phyloP scores from a whole-genome alignment of 2,329 filamentous ascomycete species.

The Fusarium sp. region DNA sequence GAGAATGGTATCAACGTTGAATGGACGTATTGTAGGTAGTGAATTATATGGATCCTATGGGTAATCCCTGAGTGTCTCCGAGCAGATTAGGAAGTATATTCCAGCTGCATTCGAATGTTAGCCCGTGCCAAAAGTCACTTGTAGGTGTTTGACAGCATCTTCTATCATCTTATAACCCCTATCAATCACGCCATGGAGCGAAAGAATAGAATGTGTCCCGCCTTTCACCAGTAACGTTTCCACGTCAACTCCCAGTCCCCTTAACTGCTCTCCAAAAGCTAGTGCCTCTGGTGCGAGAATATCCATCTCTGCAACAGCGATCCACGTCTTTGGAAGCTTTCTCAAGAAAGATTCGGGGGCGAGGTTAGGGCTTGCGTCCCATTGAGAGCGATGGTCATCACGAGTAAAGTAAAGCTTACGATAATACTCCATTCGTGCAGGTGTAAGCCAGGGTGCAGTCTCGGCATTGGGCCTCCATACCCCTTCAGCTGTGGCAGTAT shows the following conservation, averaged over 20 bases:
- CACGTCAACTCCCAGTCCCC: slow-evolving; percentile 28
- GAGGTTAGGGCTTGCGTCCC: slow-evolving; percentile 49
- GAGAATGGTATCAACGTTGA: neutral
- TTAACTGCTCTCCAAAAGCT: slow-evolving; percentile 44
- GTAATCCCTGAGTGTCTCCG: neutral
- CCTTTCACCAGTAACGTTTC: slow-evolving; percentile 35
- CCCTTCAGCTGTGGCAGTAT: slow-evolving; percentile 44
- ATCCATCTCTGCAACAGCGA: slow-evolving; percentile 48
- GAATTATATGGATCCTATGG: neutral
- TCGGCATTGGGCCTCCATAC: slow-evolving; percentile 43
- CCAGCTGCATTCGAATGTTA: neutral
- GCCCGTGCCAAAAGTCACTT: slow-evolving; percentile 29
- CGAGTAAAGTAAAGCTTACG: slow-evolving; percentile 48
- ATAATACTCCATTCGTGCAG: slow-evolving; percentile 50
- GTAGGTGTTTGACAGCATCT: slow-evolving; percentile 35
- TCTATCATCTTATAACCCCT: slow-evolving; percentile 39
- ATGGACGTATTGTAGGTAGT: neutral
- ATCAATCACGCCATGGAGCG: slow-evolving; percentile 41
- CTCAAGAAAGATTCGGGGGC: slow-evolving; percentile 39
- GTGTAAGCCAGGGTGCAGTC: slow-evolving; percentile 48
- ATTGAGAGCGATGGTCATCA: slow-evolving; percentile 38
- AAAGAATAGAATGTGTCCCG: slow-evolving; percentile 42
- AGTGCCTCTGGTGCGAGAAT: slow-evolving; percentile 48
- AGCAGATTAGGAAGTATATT: neutral
- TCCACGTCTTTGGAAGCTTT: slow-evolving; percentile 46